Percentiles rank a stretch among this genome's conserved stretches.
Conservation (phyloP, 1,284 basidiomycete genomes). For the Pterulicium gracile region DNA sequence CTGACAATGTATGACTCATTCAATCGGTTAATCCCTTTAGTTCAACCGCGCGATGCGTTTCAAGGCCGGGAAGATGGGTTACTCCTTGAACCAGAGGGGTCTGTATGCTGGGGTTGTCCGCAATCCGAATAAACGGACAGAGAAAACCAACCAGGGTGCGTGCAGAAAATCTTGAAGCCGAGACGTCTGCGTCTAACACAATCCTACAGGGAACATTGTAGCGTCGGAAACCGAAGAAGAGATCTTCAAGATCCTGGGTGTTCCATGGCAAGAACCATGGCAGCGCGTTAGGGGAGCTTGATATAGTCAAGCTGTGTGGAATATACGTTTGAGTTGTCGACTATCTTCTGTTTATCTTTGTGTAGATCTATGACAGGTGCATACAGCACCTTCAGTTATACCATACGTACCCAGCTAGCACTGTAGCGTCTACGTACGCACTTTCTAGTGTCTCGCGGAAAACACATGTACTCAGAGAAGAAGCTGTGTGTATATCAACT, state of each 20-base stretch:
- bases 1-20: not conserved
- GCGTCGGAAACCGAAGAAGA: conserved; percentile 79
- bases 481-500: no score
- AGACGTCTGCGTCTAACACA: no score
- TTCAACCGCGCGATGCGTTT: conserved; percentile 84
- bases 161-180: no score
- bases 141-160: conserved; percentile 60
- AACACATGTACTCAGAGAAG: no score
- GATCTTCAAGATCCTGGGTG: conserved; percentile 66
- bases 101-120: conserved; percentile 66
- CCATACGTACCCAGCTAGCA: no score
- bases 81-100: conserved; percentile 80
- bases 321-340: no score
- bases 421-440: no score
- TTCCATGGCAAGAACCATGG: conserved; percentile 73
- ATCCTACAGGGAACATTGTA: conserved; percentile 50
- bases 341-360: no score
- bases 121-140: conserved; percentile 44
- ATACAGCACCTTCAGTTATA: no score
- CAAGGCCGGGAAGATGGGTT: conserved; percentile 75
- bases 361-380: no score
- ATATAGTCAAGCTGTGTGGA: no score
- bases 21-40: conserved; percentile 24
- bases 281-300: conserved; percentile 39
- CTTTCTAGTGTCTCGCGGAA: no score